Evolutionary conservation across 202 grass and related monocot species (phyloP).

Genomic region (Saccharum hybrid): DNA sequence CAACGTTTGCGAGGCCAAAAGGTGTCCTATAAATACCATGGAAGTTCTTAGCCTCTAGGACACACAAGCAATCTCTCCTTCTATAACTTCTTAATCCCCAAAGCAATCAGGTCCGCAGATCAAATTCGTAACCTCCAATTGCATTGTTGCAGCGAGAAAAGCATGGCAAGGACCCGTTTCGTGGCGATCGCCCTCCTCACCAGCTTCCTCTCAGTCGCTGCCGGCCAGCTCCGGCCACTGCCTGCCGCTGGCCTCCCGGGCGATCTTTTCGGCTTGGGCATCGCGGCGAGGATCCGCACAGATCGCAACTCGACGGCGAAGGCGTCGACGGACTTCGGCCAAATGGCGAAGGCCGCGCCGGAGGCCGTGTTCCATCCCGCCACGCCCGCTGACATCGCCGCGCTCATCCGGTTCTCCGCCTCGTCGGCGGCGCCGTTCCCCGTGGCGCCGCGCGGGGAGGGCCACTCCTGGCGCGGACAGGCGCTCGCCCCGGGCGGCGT

Average conservation of each 20-base stretch:
- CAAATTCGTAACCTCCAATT: neutral
- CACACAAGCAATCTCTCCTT: slow-evolving; percentile 30
- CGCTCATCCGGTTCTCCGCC: slow-evolving; percentile 54
- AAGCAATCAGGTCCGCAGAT: neutral
- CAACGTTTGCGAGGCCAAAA: slow-evolving; percentile 38
- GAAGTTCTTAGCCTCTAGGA: slow-evolving; percentile 17
- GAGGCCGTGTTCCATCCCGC: slow-evolving; percentile 55
- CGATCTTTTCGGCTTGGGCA: slow-evolving; percentile 29
- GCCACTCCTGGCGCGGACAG: slow-evolving; percentile 61
- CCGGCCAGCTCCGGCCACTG: slow-evolving; percentile 32
- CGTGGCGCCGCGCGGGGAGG: slow-evolving; percentile 55
- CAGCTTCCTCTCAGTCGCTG: slow-evolving; percentile 28
- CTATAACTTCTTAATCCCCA: neutral
- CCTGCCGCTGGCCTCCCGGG: slow-evolving; percentile 15
- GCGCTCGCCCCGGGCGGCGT: slow-evolving; percentile 52
- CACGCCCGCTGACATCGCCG: slow-evolving; percentile 49
- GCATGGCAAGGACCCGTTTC: slow-evolving; percentile 21
- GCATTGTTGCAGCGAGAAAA: neutral
- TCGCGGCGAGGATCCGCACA: slow-evolving; percentile 32
- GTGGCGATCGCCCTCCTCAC: slow-evolving; percentile 18
- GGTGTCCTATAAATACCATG: slow-evolving; percentile 47
- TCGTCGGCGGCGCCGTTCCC: slow-evolving; percentile 54
- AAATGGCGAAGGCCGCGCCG: slow-evolving; percentile 42
- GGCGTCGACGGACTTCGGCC: slow-evolving; percentile 61
- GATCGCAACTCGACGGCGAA: slow-evolving; percentile 30